phyloP scores from a whole-genome alignment of 2,329 filamentous ascomycete species.

The Aspergillus sergii region DNA sequence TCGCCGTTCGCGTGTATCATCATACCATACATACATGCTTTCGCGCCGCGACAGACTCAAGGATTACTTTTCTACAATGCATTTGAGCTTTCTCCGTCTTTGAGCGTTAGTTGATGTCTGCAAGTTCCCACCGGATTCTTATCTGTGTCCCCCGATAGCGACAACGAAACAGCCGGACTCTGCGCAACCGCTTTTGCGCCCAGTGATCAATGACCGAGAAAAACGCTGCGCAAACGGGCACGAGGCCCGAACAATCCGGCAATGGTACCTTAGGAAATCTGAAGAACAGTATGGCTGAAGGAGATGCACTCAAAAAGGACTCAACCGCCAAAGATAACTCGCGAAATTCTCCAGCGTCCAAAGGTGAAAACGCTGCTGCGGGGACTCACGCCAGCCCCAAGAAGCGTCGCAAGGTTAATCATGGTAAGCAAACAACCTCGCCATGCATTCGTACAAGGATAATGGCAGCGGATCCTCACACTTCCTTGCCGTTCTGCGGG shows the following conservation, averaged over 20 bases:
- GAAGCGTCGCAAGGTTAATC: constrained; percentile 87
- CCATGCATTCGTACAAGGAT: constrained; percentile 31
- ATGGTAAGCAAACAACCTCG: constrained; percentile 63
- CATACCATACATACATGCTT: constrained; percentile 14
- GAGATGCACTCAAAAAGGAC: constrained; percentile 29
- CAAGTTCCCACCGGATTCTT: constrained; percentile 27
- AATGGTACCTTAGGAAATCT: constrained; percentile 30
- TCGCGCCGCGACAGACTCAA: constrained; percentile 9
- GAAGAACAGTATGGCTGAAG: constrained; percentile 21
- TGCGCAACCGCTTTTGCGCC: constrained; percentile 29
- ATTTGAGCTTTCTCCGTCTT: neutral
- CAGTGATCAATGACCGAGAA: constrained; percentile 35
- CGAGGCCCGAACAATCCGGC: constrained; percentile 29
- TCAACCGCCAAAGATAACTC: constrained; percentile 32
- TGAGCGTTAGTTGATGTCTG: constrained; percentile 27
- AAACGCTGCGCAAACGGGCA: constrained; percentile 25
- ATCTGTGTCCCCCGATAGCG: constrained; percentile 23
- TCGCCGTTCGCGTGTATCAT: constrained; percentile 16
- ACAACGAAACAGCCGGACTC: constrained; percentile 18
- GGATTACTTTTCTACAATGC: constrained; percentile 3
- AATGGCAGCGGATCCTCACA: constrained; percentile 17
- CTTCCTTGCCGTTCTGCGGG: constrained; percentile 19
- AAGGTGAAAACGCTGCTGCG: constrained; percentile 36
- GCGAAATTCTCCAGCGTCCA: constrained; percentile 30
- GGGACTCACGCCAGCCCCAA: constrained; percentile 62